Percentiles rank a stretch among this genome's conserved stretches.
phyloP scores from a whole-genome alignment of 1,139 yeast species.

The Magnusiomyces paraingens region DNA sequence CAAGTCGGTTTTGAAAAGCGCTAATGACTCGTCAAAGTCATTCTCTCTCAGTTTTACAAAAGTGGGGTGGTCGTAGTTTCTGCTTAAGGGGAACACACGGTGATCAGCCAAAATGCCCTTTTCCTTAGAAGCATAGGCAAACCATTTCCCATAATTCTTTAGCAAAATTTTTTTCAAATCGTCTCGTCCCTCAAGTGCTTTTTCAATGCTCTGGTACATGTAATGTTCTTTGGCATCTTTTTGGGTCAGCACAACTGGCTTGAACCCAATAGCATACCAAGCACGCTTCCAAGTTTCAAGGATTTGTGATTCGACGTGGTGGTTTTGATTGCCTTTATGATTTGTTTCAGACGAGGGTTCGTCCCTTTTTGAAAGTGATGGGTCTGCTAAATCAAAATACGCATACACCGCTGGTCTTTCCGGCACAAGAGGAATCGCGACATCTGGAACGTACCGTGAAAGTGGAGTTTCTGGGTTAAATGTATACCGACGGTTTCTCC shows the following conservation, averaged over 20 bases:
- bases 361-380: not conserved
- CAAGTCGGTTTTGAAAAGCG: slow-evolving; percentile 18
- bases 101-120: slow-evolving; percentile 28
- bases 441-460: not conserved
- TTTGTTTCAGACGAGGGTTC: not conserved
- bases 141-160: slow-evolving; percentile 16
- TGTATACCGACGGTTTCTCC: not conserved
- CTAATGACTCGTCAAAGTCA: slow-evolving; percentile 15
- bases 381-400: slow-evolving; percentile 19
- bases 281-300: slow-evolving; percentile 30
- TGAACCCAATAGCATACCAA: slow-evolving; percentile 31
- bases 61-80: slow-evolving; percentile 12
- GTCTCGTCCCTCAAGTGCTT: slow-evolving; percentile 1
- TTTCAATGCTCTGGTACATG: slow-evolving; percentile 18
- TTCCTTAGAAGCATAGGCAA: slow-evolving; percentile 29
- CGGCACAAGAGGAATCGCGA: slow-evolving; percentile 16
- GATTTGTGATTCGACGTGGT: slow-evolving; percentile 18
- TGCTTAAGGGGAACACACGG: slow-evolving; percentile 24
- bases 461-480: too few species aligned
- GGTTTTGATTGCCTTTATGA: not conserved
- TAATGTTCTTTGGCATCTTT: slow-evolving; percentile 22
- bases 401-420: slow-evolving; percentile 23
- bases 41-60: slow-evolving; percentile 15
- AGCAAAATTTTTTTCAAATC: slow-evolving; percentile 10
- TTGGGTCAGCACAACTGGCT: slow-evolving; percentile 26